Conservation (phyloP, 2,329 filamentous ascomycete genomes). For the Leptoxyphium fumago region DNA sequence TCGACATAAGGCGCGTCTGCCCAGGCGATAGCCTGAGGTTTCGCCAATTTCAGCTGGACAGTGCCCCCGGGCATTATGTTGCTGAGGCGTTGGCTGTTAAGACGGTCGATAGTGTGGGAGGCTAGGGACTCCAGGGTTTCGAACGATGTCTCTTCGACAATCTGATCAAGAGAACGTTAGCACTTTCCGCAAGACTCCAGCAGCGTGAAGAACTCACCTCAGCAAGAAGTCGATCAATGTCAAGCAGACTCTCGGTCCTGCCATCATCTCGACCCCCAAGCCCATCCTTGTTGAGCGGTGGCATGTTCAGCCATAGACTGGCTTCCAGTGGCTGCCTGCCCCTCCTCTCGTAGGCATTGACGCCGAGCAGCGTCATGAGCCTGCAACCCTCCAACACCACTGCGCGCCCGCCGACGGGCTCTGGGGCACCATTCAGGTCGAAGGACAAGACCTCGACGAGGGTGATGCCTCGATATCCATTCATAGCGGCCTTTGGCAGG, state of each 20-base stretch:
- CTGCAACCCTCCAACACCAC: conserved; percentile 43
- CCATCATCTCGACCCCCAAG: conserved; percentile 2
- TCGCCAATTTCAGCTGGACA: conserved; percentile 50
- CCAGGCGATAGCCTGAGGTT: conserved; percentile 58
- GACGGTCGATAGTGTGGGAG: conserved; percentile 29
- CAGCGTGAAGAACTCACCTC: conserved; percentile 34
- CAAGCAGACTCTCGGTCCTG: conserved; percentile 28
- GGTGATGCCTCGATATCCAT: conserved; percentile 43
- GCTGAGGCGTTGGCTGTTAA: conserved; percentile 19
- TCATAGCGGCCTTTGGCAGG: conserved; percentile 54
- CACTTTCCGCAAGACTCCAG: too few relatives aligned
- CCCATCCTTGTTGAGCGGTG: conserved; percentile 10
- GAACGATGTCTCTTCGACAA: conserved; percentile 28
- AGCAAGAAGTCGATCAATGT: conserved; percentile 45
- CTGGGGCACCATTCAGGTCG: conserved; percentile 6
- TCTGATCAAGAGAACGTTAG: conserved; percentile 12
- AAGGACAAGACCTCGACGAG: conserved; percentile 25
- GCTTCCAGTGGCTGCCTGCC: conserved; percentile 51
- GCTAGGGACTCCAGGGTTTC: conserved; percentile 34
- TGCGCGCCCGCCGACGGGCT: conserved; percentile 4
- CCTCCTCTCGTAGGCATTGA: conserved; percentile 55
- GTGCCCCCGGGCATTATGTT: conserved; percentile 27
- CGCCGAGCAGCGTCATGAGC: conserved; percentile 54
- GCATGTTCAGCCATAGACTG: conserved; percentile 46
- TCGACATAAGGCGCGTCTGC: conserved; percentile 59